Evolutionary conservation across 441 rosid genomes (phyloP), one percentile per base, ranked within the genome.

Genomic region (Pelargonium hybrid): DNA sequence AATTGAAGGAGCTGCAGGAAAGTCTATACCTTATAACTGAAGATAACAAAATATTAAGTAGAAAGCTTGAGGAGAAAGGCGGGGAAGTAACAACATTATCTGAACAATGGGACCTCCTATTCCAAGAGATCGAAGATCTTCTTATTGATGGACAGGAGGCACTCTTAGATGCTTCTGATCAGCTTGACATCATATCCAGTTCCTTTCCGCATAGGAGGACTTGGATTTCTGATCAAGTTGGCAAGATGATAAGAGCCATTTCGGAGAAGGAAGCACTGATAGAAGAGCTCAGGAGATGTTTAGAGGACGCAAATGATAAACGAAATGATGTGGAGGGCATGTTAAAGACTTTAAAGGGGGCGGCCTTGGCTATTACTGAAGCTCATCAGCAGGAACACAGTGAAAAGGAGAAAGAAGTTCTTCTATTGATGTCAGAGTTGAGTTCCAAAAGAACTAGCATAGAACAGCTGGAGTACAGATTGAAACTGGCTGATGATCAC

Each of bases 181-280:
- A 93, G 78, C 87, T 87, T 72, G 94, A 85, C 56, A 81, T 84
- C 65, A 86, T 93, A 69, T 86, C 94, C 56, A 76, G 78, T 73
- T 84, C 89, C 72, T 82, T 92, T 61, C 88, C 96, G 50, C 86
- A 90, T 77, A 91, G 77, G 79, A 87, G 99, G 83, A 80, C 88
- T 68, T 88, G 95, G 96, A 90, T 96, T 75, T 86, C 97, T 71
- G 96, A 90, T 79, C 93, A 90, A 80, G 88, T 93, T 76, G 84
- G 92, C 69, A 80, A 77, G 82, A 77, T 96, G 76, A 80, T 79
- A 65, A 81, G 96, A 77, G 76, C 75, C 65, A 77, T 92, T 39
- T 82, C 90, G 59, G 96, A 93, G 70, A 93, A 86, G 83, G 97
- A 96, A 61, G 61, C 81, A 57, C 72, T 84, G 81, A 88, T 93